Conservation (phyloP, 805 yeast species). For the Maudiozyma pseudohumilis region DNA sequence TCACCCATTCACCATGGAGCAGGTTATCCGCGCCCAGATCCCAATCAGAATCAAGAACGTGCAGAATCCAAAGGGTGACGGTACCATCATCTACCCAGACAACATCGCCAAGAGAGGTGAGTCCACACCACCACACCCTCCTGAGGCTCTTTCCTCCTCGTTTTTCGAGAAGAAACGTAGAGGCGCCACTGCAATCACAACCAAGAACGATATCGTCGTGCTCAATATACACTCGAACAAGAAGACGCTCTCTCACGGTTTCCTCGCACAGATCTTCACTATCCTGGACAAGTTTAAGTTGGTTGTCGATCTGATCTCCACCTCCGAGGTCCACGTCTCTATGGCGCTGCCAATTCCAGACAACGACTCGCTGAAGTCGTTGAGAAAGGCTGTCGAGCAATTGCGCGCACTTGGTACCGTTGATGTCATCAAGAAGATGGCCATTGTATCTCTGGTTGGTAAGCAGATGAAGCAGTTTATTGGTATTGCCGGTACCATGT, state of each 20-base stretch:
- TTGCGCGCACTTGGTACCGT: constrained; percentile 76
- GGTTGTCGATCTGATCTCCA: constrained; percentile 91
- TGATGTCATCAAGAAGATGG: constrained; percentile 77
- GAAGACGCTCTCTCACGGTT: constrained; percentile 88
- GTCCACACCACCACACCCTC: constrained; percentile 91
- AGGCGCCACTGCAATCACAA: constrained; percentile 92
- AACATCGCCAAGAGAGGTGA: constrained; percentile 78
- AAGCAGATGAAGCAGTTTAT: constrained; percentile 94
- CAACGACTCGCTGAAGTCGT: constrained; percentile 46
- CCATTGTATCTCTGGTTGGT: constrained; percentile 91
- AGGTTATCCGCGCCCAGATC: constrained; percentile 88
- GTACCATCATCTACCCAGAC: constrained; percentile 92
- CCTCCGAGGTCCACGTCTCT: constrained; percentile 96
- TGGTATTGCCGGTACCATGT: constrained; percentile 97
- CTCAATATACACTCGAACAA: constrained; percentile 89
- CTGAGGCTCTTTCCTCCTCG: constrained; percentile 48
- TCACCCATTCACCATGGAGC: constrained; percentile 99
- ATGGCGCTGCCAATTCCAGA: constrained; percentile 85
- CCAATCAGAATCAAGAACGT: constrained; percentile 97
- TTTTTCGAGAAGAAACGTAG: constrained; percentile 40
- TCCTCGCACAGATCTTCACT: constrained; percentile 81
- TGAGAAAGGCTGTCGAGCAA: constrained; percentile 68
- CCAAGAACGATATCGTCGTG: constrained; percentile 86
- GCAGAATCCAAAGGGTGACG: constrained; percentile 83
- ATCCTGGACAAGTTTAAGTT: constrained; percentile 73